phyloP scores from a whole-genome alignment of 345 rosid species.

The Aquilaria sinensis region DNA sequence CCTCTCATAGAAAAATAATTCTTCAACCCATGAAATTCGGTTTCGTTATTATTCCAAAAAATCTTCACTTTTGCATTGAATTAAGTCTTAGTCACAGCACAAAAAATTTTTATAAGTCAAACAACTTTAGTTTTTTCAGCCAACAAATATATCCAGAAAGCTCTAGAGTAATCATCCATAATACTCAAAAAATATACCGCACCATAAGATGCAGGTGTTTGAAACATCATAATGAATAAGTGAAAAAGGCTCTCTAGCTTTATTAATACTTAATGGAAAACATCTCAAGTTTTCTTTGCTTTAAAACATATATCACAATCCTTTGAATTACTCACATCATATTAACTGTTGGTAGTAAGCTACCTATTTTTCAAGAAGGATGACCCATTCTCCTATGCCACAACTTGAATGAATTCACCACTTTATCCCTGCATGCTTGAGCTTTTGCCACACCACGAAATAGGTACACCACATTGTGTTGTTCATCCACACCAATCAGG shows the following conservation, averaged over 20 bases:
- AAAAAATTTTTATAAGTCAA: no score
- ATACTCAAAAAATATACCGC: slow-evolving; percentile 3
- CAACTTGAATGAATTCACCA: background rate
- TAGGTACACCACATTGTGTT: background rate
- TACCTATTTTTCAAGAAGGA: no score
- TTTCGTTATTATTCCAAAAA: slow-evolving; percentile 3
- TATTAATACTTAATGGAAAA: background rate
- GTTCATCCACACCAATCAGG: no score
- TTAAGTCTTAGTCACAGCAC: no score
- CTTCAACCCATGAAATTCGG: background rate
- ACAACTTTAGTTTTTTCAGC: no score
- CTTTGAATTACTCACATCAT: no score
- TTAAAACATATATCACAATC: slow-evolving; percentile 11
- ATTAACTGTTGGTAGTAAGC: background rate
- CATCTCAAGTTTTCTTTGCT: background rate
- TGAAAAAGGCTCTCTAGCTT: slow-evolving; percentile 4
- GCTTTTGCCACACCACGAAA: background rate
- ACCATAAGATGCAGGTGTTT: background rate
- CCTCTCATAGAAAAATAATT: slow-evolving; percentile 3
- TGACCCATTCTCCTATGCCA: slow-evolving; percentile 8
- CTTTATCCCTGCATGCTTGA: background rate
- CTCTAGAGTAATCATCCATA: no score
- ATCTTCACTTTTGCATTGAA: background rate
- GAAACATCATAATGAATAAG: slow-evolving; percentile 19
- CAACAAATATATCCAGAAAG: no score